Evolutionary conservation across 1,284 basidiomycete genomes (phyloP).

Genomic region (Heterobasidion annosum): DNA sequence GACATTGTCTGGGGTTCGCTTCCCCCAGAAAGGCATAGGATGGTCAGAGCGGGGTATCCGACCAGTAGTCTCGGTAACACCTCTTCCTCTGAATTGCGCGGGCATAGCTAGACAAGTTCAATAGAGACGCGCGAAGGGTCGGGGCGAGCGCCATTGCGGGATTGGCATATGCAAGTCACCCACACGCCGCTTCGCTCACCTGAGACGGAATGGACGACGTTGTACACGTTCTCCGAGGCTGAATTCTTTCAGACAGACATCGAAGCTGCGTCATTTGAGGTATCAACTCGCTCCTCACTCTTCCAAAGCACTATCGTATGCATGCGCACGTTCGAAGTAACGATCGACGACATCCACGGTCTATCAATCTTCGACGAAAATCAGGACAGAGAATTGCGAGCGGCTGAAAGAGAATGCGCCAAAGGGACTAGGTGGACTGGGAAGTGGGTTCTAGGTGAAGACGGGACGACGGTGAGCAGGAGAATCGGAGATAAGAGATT

Average conservation of each 20-base stretch:
- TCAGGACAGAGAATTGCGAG: background rate
- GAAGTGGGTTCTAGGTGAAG: conserved; percentile 19
- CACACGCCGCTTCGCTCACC: conserved; percentile 9
- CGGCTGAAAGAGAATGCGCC: conserved; percentile 12
- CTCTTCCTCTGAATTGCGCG: background rate
- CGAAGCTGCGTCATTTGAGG: conserved; percentile 19
- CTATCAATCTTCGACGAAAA: background rate
- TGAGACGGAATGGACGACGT: conserved; percentile 16
- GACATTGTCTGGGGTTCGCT: conserved; percentile 10
- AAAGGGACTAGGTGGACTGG: conserved; percentile 15
- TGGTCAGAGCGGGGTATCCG: conserved; percentile 9
- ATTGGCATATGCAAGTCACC: conserved; percentile 23
- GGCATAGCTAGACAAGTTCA: background rate
- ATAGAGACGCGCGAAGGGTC: conserved; percentile 7
- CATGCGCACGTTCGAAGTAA: conserved; percentile 2
- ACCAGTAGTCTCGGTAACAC: conserved; percentile 18
- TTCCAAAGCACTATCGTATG: conserved; percentile 21
- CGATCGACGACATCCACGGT: background rate
- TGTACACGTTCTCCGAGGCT: conserved; percentile 26
- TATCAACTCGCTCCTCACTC: conserved; percentile 16
- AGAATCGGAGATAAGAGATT: conserved; percentile 17
- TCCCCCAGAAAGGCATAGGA: conserved; percentile 4
- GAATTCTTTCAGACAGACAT: conserved; percentile 25
- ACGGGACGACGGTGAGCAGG: conserved; percentile 15
- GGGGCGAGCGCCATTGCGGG: conserved; percentile 7